phyloP scores from a whole-genome alignment of 495 filamentous ascomycete species.

The Aspergillus funiculosus region DNA sequence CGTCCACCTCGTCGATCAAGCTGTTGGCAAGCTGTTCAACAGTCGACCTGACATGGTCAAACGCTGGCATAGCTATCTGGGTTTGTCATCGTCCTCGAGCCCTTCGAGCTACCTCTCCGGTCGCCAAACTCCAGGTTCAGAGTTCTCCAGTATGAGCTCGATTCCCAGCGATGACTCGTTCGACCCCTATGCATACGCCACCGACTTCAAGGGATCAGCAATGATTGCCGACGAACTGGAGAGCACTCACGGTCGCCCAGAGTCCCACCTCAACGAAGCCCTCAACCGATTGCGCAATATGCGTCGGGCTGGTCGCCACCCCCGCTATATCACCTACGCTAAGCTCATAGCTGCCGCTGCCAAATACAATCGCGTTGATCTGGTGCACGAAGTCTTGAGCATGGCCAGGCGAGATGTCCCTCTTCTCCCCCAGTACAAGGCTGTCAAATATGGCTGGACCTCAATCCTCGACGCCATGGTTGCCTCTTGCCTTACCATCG shows the following conservation, averaged over 20 bases:
- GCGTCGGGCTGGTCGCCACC: conserved; percentile 83
- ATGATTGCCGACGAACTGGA: conserved; percentile 86
- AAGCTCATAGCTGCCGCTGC: conserved; percentile 90
- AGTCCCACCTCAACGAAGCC: conserved; percentile 71
- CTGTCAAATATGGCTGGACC: conserved; percentile 89
- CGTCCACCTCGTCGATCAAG: conserved; percentile 50
- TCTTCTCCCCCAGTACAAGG: conserved; percentile 67
- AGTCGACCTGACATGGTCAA: conserved; percentile 53
- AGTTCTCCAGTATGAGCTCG: conserved; percentile 33
- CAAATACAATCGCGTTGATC: conserved; percentile 67
- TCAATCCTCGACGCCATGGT: conserved; percentile 95
- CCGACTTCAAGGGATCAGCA: conserved; percentile 86
- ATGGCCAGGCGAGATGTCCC: conserved; percentile 88
- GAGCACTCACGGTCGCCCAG: conserved; percentile 57
- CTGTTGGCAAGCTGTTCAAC: conserved; percentile 45
- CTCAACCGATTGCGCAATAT: conserved; percentile 82
- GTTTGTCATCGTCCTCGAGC: conserved; percentile 34
- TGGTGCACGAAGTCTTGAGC: conserved; percentile 77
- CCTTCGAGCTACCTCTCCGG: conserved; percentile 30
- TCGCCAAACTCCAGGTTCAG: conserved; percentile 38
- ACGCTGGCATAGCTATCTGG: conserved; percentile 53
- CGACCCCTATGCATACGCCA: conserved; percentile 83
- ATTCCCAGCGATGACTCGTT: conserved; percentile 66
- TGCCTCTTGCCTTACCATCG: conserved; percentile 79
- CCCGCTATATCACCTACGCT: conserved; percentile 90